Evolutionary conservation across 352 stramenopile genomes (phyloP).

Genomic region (Stramenopiles sp.): DNA sequence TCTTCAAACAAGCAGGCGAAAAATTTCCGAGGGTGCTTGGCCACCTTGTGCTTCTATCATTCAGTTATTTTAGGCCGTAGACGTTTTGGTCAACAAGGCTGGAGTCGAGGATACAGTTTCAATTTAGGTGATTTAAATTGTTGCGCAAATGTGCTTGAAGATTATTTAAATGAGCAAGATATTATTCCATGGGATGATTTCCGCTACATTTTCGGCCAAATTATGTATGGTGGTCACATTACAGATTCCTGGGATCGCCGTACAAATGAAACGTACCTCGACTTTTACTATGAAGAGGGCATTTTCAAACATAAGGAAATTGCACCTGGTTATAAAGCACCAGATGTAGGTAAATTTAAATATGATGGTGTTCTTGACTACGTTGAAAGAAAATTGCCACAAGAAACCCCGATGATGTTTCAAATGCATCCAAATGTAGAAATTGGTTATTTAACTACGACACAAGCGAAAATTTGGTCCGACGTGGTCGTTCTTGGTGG

Average conservation of each 20-base stretch:
- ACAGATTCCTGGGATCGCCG: constrained; percentile 54
- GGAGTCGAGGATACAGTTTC: constrained; percentile 77
- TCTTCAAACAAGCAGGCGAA: constrained; percentile 40
- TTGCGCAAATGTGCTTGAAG: constrained; percentile 71
- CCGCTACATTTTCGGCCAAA: constrained; percentile 57
- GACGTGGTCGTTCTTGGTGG: constrained; percentile 34
- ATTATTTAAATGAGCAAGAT: constrained; percentile 60
- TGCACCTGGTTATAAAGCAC: constrained; percentile 73
- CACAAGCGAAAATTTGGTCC: constrained; percentile 46
- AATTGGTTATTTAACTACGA: constrained; percentile 63
- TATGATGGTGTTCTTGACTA: constrained; percentile 60
- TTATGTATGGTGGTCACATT: constrained; percentile 65
- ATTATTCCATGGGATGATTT: constrained; percentile 67
- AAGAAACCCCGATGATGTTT: constrained; percentile 59
- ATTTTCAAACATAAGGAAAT: constrained; percentile 68
- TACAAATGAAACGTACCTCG: constrained; percentile 49
- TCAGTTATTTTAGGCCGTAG: constrained; percentile 70
- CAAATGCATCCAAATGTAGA: constrained; percentile 74
- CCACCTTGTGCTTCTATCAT: constrained; percentile 84
- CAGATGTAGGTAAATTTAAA: constrained; percentile 63
- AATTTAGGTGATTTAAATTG: constrained; percentile 85
- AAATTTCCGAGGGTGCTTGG: constrained; percentile 78
- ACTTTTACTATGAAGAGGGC: constrained; percentile 61
- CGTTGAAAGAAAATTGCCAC: constrained; percentile 47
- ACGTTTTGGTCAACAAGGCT: constrained; percentile 77